Base-by-base conservation (phyloP, 2,329 filamentous ascomycete species). In the Rugonectria rugulosa region DNA sequence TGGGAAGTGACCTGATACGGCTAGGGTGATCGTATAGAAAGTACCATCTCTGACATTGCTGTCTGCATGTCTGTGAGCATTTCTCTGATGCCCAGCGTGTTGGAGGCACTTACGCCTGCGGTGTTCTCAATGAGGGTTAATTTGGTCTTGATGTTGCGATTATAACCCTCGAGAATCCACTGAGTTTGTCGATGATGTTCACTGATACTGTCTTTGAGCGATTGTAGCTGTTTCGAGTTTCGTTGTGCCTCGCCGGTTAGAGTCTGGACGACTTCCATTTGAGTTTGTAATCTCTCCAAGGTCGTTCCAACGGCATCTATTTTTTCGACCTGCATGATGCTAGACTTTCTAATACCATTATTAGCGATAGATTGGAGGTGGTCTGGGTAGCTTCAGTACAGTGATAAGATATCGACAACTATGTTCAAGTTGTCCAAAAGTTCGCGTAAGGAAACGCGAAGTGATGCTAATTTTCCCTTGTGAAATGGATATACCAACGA, bases 401-500 rank as follows among this genome's bases (percentile, higher is more conserved):
- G 20, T 3, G 27, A 42, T n/a, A n/a, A 5, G n/a, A n/a, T n/a
- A n/a, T n/a, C n/a, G 2, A 53, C 5, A 7, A 29, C 27, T 14
- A 42, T 9, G 9, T 42, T 27, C 43, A 53, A 27, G 21, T 36
- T 48, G 12, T 37, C 0, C 3, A 53, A 8, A 11, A 53, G 26
- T 14, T n/a, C 43, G 2, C 43, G 34, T 2, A 53, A 1, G 0
- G 24, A n/a, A 5, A 27, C 14, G 5, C 37, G 51, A 6, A 48
- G 43, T 2, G 43, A 29, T 2, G 20, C 23, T 5, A 53, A 5
- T 10, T 12, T 42, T 1, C 19, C 27, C 2, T 29, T 36, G 3
- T 19, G 51, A 7, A 53, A 53, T 5, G 51, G 51, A 17, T 53
- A 43, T 4, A 48, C 5, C 5, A 53, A 14, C 9, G 23, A 21